These are phyloP conservation scores for Amphirosellinia nigrospora DNA, from an alignment of 495 filamentous ascomycete species.

Conservation along the genomic window DNA sequence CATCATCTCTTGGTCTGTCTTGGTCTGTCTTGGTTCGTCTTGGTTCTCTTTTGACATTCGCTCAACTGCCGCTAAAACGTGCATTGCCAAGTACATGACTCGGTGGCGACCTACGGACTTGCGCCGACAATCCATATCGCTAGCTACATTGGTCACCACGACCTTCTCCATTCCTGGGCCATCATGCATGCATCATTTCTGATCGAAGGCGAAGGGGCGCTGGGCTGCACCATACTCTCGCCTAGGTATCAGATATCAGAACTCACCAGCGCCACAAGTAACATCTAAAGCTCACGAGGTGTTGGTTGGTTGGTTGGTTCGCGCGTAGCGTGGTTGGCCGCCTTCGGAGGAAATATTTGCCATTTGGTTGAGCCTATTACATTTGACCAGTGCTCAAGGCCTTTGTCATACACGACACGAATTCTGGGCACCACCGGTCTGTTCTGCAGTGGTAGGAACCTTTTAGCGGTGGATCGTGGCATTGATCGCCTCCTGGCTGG, in stretches of 20 bases:
- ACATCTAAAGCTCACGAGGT: not conserved
- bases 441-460: conserved; percentile 17
- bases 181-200: not conserved
- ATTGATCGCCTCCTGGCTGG: conserved; percentile 10
- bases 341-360: conserved; percentile 9
- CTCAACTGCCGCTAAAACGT: conserved; percentile 22
- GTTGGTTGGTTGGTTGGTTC: conserved; percentile 11
- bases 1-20: conserved; percentile 10
- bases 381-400: conserved; percentile 1
- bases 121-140: not conserved
- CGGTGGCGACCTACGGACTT: conserved; percentile 2
- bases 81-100: conserved; percentile 6
- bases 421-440: conserved; percentile 18
- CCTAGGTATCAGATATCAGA: conserved; percentile 20
- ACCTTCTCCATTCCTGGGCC: not conserved
- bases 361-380: conserved; percentile 3
- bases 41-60: not conserved
- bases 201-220: not conserved
- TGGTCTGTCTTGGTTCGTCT: conserved; percentile 8
- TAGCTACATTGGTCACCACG: conserved; percentile 2
- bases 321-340: conserved; percentile 11
- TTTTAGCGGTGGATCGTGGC: not conserved
- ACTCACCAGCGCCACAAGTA: conserved; percentile 14
- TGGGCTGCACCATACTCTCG: not conserved
- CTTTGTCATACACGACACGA: conserved; percentile 25